phyloP scores from a whole-genome alignment of 306 rosid genomes.

The Quercus ilex region DNA sequence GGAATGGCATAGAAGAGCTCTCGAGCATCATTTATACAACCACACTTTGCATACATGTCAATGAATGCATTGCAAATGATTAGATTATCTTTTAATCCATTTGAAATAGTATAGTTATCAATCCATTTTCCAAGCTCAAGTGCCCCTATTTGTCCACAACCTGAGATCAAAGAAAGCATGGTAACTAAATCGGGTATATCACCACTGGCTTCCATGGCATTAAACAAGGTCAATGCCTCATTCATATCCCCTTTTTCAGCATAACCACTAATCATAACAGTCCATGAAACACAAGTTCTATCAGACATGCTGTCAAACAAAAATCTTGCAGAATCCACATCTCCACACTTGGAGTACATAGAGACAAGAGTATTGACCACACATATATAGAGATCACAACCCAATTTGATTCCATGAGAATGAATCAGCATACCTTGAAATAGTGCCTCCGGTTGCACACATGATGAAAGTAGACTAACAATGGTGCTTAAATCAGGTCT shows the following conservation, averaged over 20 bases:
- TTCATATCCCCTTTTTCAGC: constrained; percentile 48
- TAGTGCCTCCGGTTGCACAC: constrained; percentile 39
- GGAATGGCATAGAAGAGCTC: constrained; percentile 42
- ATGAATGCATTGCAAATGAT: constrained; percentile 67
- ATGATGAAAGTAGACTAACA: constrained; percentile 50
- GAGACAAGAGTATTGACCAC: constrained; percentile 59
- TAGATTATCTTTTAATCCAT: constrained; percentile 42
- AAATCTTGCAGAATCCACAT: constrained; percentile 43
- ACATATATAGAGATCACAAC: constrained; percentile 51
- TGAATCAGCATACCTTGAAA: constrained; percentile 53
- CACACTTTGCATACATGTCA: constrained; percentile 79
- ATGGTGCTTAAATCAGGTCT: constrained; percentile 56
- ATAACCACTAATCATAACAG: constrained; percentile 61
- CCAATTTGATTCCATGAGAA: constrained; percentile 55
- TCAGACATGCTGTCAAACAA: constrained; percentile 47
- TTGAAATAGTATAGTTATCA: constrained; percentile 34
- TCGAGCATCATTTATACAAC: constrained; percentile 43
- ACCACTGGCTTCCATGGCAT: constrained; percentile 51
- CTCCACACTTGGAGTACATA: constrained; percentile 66
- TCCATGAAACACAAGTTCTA: constrained; percentile 74
- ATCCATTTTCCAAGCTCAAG: constrained; percentile 63
- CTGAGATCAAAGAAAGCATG: constrained; percentile 56
- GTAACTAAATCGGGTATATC: constrained; percentile 61
- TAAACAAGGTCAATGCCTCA: constrained; percentile 51
- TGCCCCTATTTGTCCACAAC: constrained; percentile 51